phyloP scores from a whole-genome alignment of 192 early-diverging fungal genomes.

The Linnemannia schmuckeri region DNA sequence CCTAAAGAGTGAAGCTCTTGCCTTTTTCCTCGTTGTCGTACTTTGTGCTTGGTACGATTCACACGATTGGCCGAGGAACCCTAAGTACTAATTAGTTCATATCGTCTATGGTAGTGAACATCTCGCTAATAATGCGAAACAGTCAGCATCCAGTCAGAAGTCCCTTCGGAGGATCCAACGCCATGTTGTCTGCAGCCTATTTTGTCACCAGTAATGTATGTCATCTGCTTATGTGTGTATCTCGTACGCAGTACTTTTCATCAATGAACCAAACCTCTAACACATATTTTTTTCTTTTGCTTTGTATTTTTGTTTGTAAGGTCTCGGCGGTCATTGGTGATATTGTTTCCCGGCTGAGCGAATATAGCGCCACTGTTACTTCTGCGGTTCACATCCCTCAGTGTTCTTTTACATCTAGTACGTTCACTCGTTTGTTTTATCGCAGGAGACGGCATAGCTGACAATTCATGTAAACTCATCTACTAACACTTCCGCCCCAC shows the following conservation, averaged over 20 bases:
- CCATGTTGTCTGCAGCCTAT: constrained; percentile 10
- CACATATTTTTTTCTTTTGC: not conserved
- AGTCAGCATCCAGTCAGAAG: constrained; percentile 5
- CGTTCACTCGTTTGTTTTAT: not conserved
- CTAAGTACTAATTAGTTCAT: not conserved
- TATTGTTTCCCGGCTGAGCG: constrained; percentile 12
- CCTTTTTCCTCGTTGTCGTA: too few relatives aligned
- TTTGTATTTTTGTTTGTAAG: not conserved
- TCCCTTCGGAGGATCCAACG: constrained; percentile 12
- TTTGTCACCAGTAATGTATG: constrained; percentile 26
- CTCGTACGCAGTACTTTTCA: not conserved
- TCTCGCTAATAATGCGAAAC: constrained; percentile 13
- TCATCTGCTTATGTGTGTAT: too few relatives aligned
- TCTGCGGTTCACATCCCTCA: constrained; percentile 15
- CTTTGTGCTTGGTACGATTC: not conserved
- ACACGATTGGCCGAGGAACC: not conserved
- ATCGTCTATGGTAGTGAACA: constrained; percentile 3
- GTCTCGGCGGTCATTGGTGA: constrained; percentile 21
- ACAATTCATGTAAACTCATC: not conserved
- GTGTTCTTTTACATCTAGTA: constrained; percentile 13
- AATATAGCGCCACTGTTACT: constrained; percentile 19
- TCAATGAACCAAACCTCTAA: not conserved
- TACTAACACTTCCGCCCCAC: not conserved
- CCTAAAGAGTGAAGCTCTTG: not conserved
- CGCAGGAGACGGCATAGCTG: not conserved